Evolutionary conservation across 352 stramenopile genomes (phyloP), one percentile per base, ranked within the genome.

Genomic region (Phytopythium sindhum): DNA sequence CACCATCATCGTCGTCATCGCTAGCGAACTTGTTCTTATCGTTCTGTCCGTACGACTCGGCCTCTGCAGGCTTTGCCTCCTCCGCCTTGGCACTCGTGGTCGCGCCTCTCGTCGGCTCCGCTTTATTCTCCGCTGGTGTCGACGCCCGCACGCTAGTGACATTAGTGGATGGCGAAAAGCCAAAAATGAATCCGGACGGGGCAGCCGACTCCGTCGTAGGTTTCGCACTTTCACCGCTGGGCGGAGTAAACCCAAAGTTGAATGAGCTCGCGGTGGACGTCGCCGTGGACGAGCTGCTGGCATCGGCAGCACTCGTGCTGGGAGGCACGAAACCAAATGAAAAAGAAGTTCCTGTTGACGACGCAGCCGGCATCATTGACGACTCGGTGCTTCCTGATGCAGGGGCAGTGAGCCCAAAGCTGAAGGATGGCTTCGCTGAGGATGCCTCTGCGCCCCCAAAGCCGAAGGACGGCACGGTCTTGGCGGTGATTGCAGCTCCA

Each of bases 11-110:
- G 28, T 86, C 73, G 0, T 60, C 80, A 14, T 78, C 69, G 14
- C 6, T 55, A 0, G 74, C 74, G 31, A 91, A 90, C 44, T 74
- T 68, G 57, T 91, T 91, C 19, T 87, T 70, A 37, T 82, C 80
- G 47, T 86, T 86, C 51, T 89, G 75, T 12, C 81, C 81, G 60
- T 90, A 90, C 19, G 67, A 75, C 28, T 78, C 42, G 14, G 70
- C 57, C 17, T 72, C 61, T 47, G 65, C 26, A 29, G 57, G 39
- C n/a, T 53, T 60, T 2, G n/a, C 2, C 24, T 26, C 5, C 4
- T 48, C 24, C 8, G 17, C 31, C 4, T 23, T 37, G 7, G 24
- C 10, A 41, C 4, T 26, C 7, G 15, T 23, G 8, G 14, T 33
- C 7, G 31, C 19, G 52, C n/a, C 23, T 55, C 15, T n/a, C 21